Evolutionary conservation across 345 rosid species (phyloP), one percentile per base, ranked within the genome.

Genomic region (Barbarea vulgaris): DNA sequence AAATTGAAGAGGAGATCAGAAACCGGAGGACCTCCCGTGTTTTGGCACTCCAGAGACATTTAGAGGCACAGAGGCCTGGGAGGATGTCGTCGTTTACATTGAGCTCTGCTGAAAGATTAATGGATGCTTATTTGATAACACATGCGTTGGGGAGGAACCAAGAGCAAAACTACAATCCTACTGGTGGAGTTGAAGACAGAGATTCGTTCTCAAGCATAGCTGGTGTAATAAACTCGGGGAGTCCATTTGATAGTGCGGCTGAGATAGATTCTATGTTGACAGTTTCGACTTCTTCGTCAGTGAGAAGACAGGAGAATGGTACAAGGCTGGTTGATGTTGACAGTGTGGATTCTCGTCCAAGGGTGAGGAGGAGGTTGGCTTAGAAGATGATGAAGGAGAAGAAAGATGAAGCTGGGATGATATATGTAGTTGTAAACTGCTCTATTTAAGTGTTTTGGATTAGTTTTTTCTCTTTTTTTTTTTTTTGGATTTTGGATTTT

Each of bases 151-250:
- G 84, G 62, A 84, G 93, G 77, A 88, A 72, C 79, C 89, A 83
- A 57, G 94, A 87, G 72, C 91, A 82, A 70, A 59, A 36, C 68
- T 21, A n/a, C 37, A 17, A 15, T 30, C 8, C 28, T 39, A 76
- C 87, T 57, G 82, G 80, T 12, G 76, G 78, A 8, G 87, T 73
- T 60, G 96, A 89, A 75, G 98, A 93, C 75, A 84, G 93, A 63
- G 97, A 88, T 75, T 91, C 96, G 17, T 80, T 86, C 67, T 89
- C 97, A 47, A 91, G 97, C 81, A 75, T 88, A 39, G 82, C 83
- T 34, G 96, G 91, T 53, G 93, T 81, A 24, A 89, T 89, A 69
- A 87, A 87, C 86, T 88, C 97, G 0, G 97, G 85, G 76, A 81
- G 84, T 78, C 93, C 83, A 79, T 72, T 89, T 79, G 97, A 91